phyloP scores from a whole-genome alignment of 2,329 filamentous ascomycete species.

The Hypoxylon sp. region DNA sequence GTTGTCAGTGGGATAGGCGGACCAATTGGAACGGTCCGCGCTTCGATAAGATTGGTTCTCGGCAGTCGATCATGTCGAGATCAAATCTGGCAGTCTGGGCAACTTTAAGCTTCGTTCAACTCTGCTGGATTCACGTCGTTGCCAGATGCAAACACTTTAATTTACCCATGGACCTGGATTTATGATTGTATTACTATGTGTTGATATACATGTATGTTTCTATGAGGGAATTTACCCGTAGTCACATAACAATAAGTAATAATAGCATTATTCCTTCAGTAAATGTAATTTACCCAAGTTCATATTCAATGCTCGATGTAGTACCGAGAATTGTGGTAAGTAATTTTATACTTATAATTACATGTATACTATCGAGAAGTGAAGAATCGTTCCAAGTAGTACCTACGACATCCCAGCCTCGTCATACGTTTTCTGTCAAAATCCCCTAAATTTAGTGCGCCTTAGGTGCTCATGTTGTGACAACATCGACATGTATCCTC shows the following conservation, averaged over 20 bases:
- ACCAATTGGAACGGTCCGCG: constrained; percentile 28
- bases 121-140: not conserved
- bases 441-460: not conserved
- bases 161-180: not conserved
- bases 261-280: not conserved
- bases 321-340: not conserved
- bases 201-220: not conserved
- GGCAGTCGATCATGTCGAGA: constrained; percentile 20
- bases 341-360: not conserved
- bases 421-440: not conserved
- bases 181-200: not conserved
- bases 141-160: no score
- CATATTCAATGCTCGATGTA: not conserved
- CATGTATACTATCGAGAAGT: not conserved
- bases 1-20: constrained; percentile 2
- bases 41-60: constrained; percentile 21
- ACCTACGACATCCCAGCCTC: not conserved
- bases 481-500: not conserved
- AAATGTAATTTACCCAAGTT: not conserved
- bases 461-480: not conserved
- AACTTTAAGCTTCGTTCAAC: constrained; percentile 4
- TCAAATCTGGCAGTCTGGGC: constrained; percentile 8
- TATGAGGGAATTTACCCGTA: no score
- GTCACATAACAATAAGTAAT: not conserved
- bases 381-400: not conserved